Evolutionary conservation across 805 yeast genomes (phyloP).

Genomic region (Candida palmyrensis): DNA sequence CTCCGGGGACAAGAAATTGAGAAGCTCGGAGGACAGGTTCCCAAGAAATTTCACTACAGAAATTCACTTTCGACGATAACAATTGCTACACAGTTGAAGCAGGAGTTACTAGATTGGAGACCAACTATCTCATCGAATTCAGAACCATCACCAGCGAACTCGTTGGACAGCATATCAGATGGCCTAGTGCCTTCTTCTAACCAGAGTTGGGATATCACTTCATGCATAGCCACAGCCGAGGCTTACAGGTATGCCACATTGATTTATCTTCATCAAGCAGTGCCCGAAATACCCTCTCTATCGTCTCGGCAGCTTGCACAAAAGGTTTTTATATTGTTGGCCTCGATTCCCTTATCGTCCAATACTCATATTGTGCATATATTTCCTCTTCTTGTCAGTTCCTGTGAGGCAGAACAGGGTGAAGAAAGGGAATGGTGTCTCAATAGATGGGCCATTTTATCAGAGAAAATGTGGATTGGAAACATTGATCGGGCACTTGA

Average conservation of each 20-base stretch:
- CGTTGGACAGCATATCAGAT: conserved; percentile 32
- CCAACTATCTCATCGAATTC: conserved; percentile 40
- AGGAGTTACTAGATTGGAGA: conserved; percentile 52
- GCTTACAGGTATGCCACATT: conserved; percentile 59
- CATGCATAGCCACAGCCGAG: conserved; percentile 66
- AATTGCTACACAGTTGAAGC: conserved; percentile 49
- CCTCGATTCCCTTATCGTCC: conserved; percentile 57
- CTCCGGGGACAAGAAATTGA: conserved; percentile 14
- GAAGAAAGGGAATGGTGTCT: conserved; percentile 62
- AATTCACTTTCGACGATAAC: conserved; percentile 47
- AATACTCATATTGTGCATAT: conserved; percentile 56
- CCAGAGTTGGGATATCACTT: conserved; percentile 47
- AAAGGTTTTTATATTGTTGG: conserved; percentile 53
- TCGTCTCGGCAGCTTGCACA: conserved; percentile 54
- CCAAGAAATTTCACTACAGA: conserved; percentile 7
- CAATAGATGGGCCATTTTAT: conserved; percentile 50
- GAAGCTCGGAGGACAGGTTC: background rate
- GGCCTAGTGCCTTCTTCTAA: conserved; percentile 11
- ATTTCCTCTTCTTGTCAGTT: conserved; percentile 58
- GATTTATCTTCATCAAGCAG: conserved; percentile 62
- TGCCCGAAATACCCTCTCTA: conserved; percentile 59
- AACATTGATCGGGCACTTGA: conserved; percentile 62
- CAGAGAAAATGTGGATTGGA: conserved; percentile 57
- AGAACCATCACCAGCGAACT: too few species aligned
- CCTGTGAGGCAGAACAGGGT: conserved; percentile 57